Conservation (phyloP, 176 grass and related monocot genomes). For the Rhynchospora breviuscula region DNA sequence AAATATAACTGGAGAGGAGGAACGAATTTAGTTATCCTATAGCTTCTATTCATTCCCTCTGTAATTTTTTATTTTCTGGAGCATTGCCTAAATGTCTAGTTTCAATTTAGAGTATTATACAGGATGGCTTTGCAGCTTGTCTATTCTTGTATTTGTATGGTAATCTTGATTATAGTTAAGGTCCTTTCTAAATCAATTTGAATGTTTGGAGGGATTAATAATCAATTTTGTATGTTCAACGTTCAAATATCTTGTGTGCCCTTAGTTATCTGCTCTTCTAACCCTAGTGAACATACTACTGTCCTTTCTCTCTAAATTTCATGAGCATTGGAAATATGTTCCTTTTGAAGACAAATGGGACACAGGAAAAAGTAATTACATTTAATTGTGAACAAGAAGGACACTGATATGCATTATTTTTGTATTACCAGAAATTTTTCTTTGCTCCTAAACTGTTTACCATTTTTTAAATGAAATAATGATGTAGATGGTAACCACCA, state of each 20-base stretch:
- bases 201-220: not conserved
- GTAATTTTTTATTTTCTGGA: too few relatives aligned
- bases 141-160: not conserved
- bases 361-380: not conserved
- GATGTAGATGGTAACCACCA: slow-evolving; percentile 56
- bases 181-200: not conserved
- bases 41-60: too few relatives aligned
- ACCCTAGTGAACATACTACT: not conserved
- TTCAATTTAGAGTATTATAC: not conserved
- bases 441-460: not conserved
- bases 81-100: not conserved
- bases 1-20: too few relatives aligned
- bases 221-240: not conserved
- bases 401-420: not conserved
- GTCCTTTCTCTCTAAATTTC: not conserved
- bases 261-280: not conserved
- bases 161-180: not conserved
- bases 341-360: not conserved
- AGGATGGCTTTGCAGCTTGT: not conserved
- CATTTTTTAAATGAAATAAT: slow-evolving; percentile 6
- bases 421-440: not conserved
- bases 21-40: too few relatives aligned
- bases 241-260: not conserved
- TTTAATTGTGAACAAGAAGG: not conserved
- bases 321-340: not conserved